Conservation (phyloP, 2,329 filamentous ascomycete species). For the Diatrype stigma region DNA sequence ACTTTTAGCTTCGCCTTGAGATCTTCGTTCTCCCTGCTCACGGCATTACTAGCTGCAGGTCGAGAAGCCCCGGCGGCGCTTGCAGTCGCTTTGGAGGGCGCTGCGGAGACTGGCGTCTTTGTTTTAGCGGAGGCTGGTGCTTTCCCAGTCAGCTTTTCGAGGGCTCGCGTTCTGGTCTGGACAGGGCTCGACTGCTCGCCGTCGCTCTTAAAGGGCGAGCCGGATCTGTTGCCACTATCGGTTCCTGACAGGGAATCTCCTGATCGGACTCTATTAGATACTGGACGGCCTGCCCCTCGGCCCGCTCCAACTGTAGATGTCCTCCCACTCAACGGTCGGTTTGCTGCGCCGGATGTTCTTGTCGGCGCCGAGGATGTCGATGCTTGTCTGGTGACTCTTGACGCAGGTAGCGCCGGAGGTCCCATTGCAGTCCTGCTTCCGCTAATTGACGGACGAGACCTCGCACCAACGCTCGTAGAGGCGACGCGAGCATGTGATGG, state of each 20-base stretch:
- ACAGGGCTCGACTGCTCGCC: slow-evolving; percentile 50
- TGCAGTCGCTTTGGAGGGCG: slow-evolving; percentile 29
- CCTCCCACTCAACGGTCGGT: slow-evolving; percentile 34
- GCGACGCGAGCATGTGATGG: slow-evolving; percentile 52
- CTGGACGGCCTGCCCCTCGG: slow-evolving; percentile 34
- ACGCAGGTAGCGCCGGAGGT: slow-evolving; percentile 51
- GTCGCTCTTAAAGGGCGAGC: slow-evolving; percentile 49
- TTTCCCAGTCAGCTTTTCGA: slow-evolving; percentile 45
- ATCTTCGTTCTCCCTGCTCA: slow-evolving; percentile 72
- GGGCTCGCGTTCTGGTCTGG: slow-evolving; percentile 43
- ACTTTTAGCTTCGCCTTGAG: slow-evolving; percentile 83
- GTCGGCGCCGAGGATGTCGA: slow-evolving; percentile 40
- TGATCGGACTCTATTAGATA: slow-evolving; percentile 40
- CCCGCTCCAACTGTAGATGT: slow-evolving; percentile 27
- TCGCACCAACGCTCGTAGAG: slow-evolving; percentile 35
- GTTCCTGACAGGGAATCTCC: slow-evolving; percentile 42
- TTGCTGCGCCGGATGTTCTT: slow-evolving; percentile 25
- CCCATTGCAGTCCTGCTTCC: slow-evolving; percentile 62
- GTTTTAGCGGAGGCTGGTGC: slow-evolving; percentile 14
- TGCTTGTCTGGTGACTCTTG: slow-evolving; percentile 39
- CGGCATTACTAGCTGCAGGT: slow-evolving; percentile 44
- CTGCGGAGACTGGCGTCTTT: slow-evolving; percentile 23
- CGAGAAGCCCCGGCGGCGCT: slow-evolving; percentile 28
- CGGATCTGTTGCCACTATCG: slow-evolving; percentile 35
- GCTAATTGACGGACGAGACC: slow-evolving; percentile 52